Conservation (phyloP, 352 stramenopile genomes). For the Phytophthora fragariaefolia region DNA sequence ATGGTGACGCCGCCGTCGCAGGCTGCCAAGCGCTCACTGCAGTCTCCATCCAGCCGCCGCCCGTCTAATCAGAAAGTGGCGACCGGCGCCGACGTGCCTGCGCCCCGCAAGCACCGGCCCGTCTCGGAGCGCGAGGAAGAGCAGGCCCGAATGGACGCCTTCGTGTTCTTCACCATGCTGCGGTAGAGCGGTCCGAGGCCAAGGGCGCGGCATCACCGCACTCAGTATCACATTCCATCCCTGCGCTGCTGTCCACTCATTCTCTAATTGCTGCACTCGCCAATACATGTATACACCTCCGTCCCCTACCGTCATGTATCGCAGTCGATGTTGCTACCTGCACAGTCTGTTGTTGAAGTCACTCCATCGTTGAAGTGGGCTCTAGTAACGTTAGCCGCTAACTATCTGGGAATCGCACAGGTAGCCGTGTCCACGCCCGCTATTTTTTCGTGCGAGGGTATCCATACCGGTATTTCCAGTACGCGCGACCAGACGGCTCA, state of each 20-base stretch:
- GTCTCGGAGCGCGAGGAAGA: conserved; percentile 29
- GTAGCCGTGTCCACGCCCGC: neutral
- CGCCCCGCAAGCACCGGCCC: conserved; percentile 2
- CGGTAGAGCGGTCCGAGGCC: too few relatives aligned
- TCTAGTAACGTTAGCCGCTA: neutral
- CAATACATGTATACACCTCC: neutral
- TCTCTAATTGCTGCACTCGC: neutral
- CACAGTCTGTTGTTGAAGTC: too few relatives aligned
- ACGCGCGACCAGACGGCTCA: neutral
- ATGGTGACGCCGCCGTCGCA: conserved; percentile 21
- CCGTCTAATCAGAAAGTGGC: conserved; percentile 24
- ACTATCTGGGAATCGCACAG: neutral
- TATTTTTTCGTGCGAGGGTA: neutral
- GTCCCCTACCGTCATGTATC: too few relatives aligned
- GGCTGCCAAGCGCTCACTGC: conserved; percentile 31
- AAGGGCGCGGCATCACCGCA: too few relatives aligned
- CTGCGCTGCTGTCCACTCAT: too few relatives aligned
- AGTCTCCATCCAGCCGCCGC: conserved; percentile 25
- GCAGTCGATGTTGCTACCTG: neutral
- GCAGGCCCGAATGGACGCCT: conserved; percentile 45
- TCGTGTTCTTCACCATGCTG: conserved; percentile 52
- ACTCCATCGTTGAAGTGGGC: too few relatives aligned
- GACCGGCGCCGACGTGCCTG: conserved; percentile 10
- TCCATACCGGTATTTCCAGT: too few relatives aligned
- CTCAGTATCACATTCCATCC: too few relatives aligned